Evolutionary conservation across 106 monocot species (phyloP).

Genomic region (Gastrodia elata): DNA sequence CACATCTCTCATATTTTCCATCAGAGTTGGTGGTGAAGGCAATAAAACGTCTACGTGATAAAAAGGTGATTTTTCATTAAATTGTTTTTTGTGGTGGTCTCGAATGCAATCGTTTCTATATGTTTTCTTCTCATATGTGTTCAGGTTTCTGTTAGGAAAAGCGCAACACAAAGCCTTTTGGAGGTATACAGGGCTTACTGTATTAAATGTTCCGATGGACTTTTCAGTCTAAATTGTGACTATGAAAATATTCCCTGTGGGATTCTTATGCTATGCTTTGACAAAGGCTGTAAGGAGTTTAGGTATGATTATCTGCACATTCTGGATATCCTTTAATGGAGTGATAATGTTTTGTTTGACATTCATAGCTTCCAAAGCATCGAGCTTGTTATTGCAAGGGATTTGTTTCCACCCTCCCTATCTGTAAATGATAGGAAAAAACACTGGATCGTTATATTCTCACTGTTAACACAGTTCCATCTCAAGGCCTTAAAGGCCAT

Average conservation of each 20-base stretch:
- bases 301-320: constrained; percentile 37
- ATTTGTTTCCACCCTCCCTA: constrained; percentile 72
- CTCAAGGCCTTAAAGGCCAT: constrained; percentile 54
- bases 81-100: not conserved
- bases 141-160: constrained; percentile 75
- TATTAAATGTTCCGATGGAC: constrained; percentile 49
- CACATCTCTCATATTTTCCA: constrained; percentile 50
- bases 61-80: constrained; percentile 39
- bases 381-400: constrained; percentile 68
- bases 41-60: constrained; percentile 72
- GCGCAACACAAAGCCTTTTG: constrained; percentile 55
- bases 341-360: not conserved
- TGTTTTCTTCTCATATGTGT: constrained; percentile 1
- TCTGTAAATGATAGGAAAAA: constrained; percentile 47
- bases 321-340: not conserved
- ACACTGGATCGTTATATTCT: constrained; percentile 72
- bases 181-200: constrained; percentile 76
- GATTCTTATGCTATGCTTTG: constrained; percentile 67
- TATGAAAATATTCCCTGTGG: constrained; percentile 89
- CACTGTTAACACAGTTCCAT: constrained; percentile 50
- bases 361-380: constrained; percentile 63
- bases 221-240: constrained; percentile 23
- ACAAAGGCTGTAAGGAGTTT: constrained; percentile 73
- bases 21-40: constrained; percentile 49
- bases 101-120: not conserved